Conservation (phyloP, 805 yeast genomes). For the Cyberlindnera mississippiensis region DNA sequence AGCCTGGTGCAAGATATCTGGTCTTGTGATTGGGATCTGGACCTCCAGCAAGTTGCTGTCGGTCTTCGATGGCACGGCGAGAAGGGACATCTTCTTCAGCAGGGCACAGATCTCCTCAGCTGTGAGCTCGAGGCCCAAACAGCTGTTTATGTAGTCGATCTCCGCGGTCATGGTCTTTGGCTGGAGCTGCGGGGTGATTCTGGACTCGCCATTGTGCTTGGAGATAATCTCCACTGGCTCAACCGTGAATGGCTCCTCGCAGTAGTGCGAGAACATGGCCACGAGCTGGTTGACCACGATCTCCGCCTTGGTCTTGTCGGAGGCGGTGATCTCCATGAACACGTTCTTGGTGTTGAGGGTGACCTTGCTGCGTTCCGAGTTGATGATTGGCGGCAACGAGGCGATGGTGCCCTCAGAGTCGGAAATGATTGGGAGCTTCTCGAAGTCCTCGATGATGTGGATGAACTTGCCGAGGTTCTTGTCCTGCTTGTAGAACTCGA, state of each 20-base stretch:
- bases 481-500: constrained; percentile 89
- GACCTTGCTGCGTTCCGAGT: constrained; percentile 87
- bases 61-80: constrained; percentile 48
- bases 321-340: constrained; percentile 91
- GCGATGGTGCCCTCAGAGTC: constrained; percentile 76
- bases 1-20: constrained; percentile 94
- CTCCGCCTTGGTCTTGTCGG: constrained; percentile 91
- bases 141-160: constrained; percentile 81
- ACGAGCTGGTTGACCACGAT: constrained; percentile 88
- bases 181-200: constrained; percentile 69
- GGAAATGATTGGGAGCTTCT: constrained; percentile 85
- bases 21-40: constrained; percentile 88
- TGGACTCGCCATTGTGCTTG: constrained; percentile 70
- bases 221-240: constrained; percentile 89
- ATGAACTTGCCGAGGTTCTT: constrained; percentile 86
- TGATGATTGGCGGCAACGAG: constrained; percentile 96
- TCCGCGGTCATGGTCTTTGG: constrained; percentile 73
- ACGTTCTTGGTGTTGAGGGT: constrained; percentile 80
- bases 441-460: constrained; percentile 82
- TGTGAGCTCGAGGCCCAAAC: constrained; percentile 77
- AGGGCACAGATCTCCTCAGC: constrained; percentile 65
- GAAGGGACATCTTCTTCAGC: constrained; percentile 77
- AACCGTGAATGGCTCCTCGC: constrained; percentile 72
- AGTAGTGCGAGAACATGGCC: constrained; percentile 93
- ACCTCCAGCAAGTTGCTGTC: constrained; percentile 40